Evolutionary conservation across 768 basidiomycete genomes (phyloP).

Genomic region (Terana coerulea): DNA sequence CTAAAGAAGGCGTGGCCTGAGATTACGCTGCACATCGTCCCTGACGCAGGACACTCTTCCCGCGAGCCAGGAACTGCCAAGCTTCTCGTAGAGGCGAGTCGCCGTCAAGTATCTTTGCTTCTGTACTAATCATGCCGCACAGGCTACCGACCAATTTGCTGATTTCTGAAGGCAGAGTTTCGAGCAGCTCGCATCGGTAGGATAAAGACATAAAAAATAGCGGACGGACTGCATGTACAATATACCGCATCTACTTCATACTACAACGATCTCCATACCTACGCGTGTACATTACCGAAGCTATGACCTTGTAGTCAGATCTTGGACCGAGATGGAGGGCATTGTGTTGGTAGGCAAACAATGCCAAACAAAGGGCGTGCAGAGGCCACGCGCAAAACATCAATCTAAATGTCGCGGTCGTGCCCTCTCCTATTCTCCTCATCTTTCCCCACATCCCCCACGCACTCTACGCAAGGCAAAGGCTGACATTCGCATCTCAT

Average conservation of each 20-base stretch:
- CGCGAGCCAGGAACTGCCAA: conserved; percentile 69
- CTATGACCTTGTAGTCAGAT: too few relatives aligned
- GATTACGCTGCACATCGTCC: conserved; percentile 67
- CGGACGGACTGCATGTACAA: too few relatives aligned
- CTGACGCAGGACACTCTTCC: conserved; percentile 85
- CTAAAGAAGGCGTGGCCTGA: conserved; percentile 86
- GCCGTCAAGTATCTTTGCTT: not conserved
- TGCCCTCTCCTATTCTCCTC: not conserved
- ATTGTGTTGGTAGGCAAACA: conserved; percentile 9
- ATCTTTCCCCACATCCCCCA: conserved; percentile 8
- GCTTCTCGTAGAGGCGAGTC: conserved; percentile 63
- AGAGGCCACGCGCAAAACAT: conserved; percentile 9
- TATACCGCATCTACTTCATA: too few relatives aligned
- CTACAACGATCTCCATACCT: too few relatives aligned
- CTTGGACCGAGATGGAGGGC: too few relatives aligned
- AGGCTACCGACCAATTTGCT: conserved; percentile 16
- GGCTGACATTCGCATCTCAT: too few relatives aligned
- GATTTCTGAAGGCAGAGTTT: not conserved
- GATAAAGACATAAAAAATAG: too few relatives aligned
- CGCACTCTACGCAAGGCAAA: conserved; percentile 5
- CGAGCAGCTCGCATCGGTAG: too few relatives aligned
- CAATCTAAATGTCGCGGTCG: not conserved
- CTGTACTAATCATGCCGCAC: not conserved
- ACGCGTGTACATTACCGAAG: too few relatives aligned
- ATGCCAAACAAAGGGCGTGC: conserved; percentile 8